These are phyloP conservation scores for Cystobasidium pallidum DNA, from an alignment of 1,284 basidiomycete species.

Conservation along the genomic window DNA sequence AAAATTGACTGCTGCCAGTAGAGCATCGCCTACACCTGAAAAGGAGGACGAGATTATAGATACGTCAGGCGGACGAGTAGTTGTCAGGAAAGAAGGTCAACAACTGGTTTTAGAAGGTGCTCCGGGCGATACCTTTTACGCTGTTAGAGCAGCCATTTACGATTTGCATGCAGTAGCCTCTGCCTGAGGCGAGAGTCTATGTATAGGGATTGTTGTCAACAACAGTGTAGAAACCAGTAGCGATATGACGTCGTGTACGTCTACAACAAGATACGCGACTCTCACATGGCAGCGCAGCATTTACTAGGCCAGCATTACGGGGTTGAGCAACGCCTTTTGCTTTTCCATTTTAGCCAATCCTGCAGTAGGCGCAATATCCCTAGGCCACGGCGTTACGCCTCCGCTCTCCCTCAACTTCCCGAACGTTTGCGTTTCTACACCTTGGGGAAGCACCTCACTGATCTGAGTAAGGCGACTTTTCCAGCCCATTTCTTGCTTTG, in stretches of 20 bases:
- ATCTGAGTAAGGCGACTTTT: neutral
- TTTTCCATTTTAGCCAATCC: constrained; percentile 2
- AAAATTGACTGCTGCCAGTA: constrained; percentile 51
- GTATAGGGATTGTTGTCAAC: constrained; percentile 23
- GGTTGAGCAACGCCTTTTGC: neutral
- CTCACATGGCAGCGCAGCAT: too few relatives aligned
- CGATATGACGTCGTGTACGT: too few relatives aligned
- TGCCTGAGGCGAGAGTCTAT: constrained; percentile 15
- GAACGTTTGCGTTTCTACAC: neutral
- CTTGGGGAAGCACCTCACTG: neutral
- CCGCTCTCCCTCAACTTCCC: constrained; percentile 3
- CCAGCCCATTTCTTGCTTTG: neutral
- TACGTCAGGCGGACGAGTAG: constrained; percentile 71
- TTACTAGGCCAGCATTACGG: neutral
- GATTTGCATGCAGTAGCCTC: constrained; percentile 69
- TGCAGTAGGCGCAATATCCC: neutral
- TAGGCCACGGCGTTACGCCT: neutral
- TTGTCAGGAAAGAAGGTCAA: constrained; percentile 83
- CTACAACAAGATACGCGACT: too few relatives aligned
- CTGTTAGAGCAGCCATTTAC: constrained; percentile 83
- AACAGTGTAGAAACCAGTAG: constrained; percentile 1
- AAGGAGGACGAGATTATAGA: constrained; percentile 58
- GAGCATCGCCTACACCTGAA: constrained; percentile 41
- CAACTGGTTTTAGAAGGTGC: constrained; percentile 84
- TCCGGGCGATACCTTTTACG: constrained; percentile 83